Evolutionary conservation across 192 early-diverging fungal genomes (phyloP).

Genomic region (Chytriomyces sp.): DNA sequence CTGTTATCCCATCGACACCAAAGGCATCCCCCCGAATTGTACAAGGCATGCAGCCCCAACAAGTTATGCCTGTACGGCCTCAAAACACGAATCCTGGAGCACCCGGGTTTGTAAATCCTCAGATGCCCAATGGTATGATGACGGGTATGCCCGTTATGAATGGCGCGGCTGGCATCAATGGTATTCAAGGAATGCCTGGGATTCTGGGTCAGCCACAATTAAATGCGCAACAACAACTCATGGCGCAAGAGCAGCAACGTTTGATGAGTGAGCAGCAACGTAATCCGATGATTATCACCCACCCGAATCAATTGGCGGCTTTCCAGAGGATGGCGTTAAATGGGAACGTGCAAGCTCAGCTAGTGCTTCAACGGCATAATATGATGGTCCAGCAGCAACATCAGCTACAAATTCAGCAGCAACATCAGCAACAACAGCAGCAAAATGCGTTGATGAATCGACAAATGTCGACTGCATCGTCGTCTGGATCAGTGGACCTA

Average conservation of each 20-base stretch:
- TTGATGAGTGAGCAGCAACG: background rate
- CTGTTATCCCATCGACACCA: background rate
- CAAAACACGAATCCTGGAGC: background rate
- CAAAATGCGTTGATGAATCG: background rate
- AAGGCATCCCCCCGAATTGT: background rate
- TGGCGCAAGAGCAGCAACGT: background rate
- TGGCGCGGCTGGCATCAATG: background rate
- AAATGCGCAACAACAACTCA: background rate
- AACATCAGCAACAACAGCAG: background rate
- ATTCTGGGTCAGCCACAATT: background rate
- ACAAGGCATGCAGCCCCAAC: background rate
- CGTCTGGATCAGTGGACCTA: background rate
- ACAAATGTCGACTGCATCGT: background rate
- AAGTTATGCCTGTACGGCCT: background rate
- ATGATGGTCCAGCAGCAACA: background rate
- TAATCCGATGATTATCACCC: background rate
- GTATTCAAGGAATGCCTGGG: too few species aligned
- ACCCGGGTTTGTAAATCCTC: too few species aligned
- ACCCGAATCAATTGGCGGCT: background rate
- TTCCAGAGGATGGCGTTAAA: background rate
- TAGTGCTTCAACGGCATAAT: background rate
- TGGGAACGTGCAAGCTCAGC: background rate
- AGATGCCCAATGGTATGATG: too few species aligned
- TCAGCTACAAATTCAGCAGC: background rate
- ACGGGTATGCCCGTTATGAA: slow-evolving; percentile 1